A percentile compares a stretch with the other conserved stretches of the same genome.
Evolutionary conservation across 768 basidiomycete genomes (phyloP).

Genomic region (Hygrophorus russula): DNA sequence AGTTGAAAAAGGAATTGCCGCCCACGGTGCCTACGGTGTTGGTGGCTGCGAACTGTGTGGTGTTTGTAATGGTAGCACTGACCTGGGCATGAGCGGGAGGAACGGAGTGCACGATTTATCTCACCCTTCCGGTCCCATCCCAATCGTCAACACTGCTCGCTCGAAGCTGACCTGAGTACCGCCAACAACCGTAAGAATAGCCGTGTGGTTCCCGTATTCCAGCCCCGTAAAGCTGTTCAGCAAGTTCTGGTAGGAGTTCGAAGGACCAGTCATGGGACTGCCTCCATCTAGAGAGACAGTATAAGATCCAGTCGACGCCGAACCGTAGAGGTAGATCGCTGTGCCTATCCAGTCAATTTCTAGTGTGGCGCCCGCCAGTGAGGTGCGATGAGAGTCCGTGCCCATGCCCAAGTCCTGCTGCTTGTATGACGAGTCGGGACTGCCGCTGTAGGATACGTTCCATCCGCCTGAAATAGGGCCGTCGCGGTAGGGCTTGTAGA

Average conservation of each 20-base stretch:
- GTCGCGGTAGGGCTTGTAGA: slow-evolving; percentile 10
- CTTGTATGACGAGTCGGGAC: slow-evolving; percentile 9
- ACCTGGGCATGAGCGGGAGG: too few relatives aligned
- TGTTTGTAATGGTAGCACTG: too few relatives aligned
- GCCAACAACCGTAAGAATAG: slow-evolving; percentile 4
- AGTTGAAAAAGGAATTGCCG: too few relatives aligned
- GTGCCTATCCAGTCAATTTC: slow-evolving; percentile 9
- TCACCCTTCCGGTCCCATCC: slow-evolving; percentile 8
- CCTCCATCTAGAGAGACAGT: slow-evolving; percentile 9
- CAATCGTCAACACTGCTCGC: slow-evolving; percentile 10
- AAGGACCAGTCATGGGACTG: background rate
- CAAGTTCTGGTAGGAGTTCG: slow-evolving; percentile 4
- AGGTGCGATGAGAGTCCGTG: slow-evolving; percentile 9
- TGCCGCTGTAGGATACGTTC: slow-evolving; percentile 9
- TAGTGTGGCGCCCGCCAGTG: slow-evolving; percentile 8
- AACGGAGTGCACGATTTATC: too few relatives aligned
- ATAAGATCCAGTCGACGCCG: slow-evolving; percentile 9
- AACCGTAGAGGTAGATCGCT: slow-evolving; percentile 10
- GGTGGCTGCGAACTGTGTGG: too few relatives aligned
- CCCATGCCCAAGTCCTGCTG: slow-evolving; percentile 7
- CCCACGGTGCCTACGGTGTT: too few relatives aligned
- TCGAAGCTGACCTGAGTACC: slow-evolving; percentile 6
- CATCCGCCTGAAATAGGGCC: slow-evolving; percentile 4
- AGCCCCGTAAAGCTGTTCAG: slow-evolving; percentile 6
- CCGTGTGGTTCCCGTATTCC: slow-evolving; percentile 9